Conservation (phyloP, 2,329 filamentous ascomycete genomes). For the Decorospora gaudefroyi region DNA sequence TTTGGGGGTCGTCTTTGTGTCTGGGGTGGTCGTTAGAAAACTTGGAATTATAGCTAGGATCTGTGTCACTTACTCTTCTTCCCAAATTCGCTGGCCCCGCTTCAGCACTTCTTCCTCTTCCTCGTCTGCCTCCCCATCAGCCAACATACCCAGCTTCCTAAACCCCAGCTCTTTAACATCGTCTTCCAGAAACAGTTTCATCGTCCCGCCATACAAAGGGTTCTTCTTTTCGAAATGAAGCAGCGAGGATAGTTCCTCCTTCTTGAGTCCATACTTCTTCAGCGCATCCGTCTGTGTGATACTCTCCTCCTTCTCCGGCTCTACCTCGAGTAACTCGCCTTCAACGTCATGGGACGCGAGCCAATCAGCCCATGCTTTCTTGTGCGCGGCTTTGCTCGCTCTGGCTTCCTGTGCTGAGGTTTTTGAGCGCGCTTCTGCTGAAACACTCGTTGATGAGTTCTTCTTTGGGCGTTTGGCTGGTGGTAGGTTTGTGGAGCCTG, state of each 20-base stretch:
- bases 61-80: conserved; percentile 16
- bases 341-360: neutral
- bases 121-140: neutral
- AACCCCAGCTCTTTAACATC: conserved; percentile 14
- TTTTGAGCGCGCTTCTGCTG: conserved; percentile 1
- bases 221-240: conserved; percentile 16
- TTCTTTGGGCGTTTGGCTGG: conserved; percentile 16
- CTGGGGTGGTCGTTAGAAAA: neutral
- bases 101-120: neutral
- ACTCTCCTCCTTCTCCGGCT: conserved; percentile 6
- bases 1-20: neutral
- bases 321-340: conserved; percentile 6
- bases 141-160: conserved; percentile 15
- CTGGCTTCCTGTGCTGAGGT: conserved; percentile 2
- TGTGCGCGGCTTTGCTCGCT: conserved; percentile 6
- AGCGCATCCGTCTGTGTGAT: conserved; percentile 22
- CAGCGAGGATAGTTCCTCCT: conserved; percentile 10
- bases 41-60: no score
- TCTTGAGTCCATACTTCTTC: conserved; percentile 21
- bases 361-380: conserved; percentile 12
- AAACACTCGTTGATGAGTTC: conserved; percentile 2
- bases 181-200: conserved; percentile 15
- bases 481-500: neutral
- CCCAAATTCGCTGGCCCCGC: conserved; percentile 14
- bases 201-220: conserved; percentile 10